Evolutionary conservation across 352 stramenopile genomes (phyloP).

Genomic region (Phytophthora litchii): DNA sequence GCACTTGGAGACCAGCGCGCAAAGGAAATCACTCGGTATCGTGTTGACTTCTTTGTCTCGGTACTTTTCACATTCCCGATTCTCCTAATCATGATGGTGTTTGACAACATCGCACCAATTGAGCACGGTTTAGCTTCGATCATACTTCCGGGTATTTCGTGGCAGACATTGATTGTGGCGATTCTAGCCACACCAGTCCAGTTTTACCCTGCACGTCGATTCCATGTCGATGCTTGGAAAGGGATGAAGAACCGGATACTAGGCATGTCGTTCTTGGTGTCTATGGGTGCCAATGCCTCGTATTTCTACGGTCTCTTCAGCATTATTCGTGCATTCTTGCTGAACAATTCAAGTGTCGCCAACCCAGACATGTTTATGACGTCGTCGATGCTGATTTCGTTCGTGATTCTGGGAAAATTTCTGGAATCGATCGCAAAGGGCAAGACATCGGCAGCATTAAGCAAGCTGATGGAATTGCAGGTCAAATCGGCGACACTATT

Average conservation of each 20-base stretch:
- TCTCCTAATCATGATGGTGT: conserved; percentile 92
- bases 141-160: conserved; percentile 71
- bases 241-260: conserved; percentile 89
- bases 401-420: conserved; percentile 98
- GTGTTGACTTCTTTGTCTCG: conserved; percentile 85
- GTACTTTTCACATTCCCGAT: conserved; percentile 95
- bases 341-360: conserved; percentile 68
- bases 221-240: conserved; percentile 95
- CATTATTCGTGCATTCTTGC: conserved; percentile 72
- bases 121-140: conserved; percentile 49
- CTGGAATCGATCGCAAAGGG: conserved; percentile 94
- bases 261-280: conserved; percentile 98
- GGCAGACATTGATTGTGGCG: conserved; percentile 75
- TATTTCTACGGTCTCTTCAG: conserved; percentile 96
- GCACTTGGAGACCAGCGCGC: conserved; percentile 82
- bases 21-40: conserved; percentile 82
- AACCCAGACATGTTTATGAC: conserved; percentile 97
- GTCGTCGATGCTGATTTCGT: conserved; percentile 97
- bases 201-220: conserved; percentile 93
- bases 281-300: conserved; percentile 95
- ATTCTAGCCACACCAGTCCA: conserved; percentile 95
- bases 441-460: conserved; percentile 94
- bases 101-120: conserved; percentile 77
- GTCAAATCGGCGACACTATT: conserved; percentile 94
- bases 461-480: conserved; percentile 96